Percentiles rank a stretch among this genome's conserved stretches.
phyloP scores from a whole-genome alignment of 2,329 filamentous ascomycete genomes.

The Pseudogymnoascus sp. region DNA sequence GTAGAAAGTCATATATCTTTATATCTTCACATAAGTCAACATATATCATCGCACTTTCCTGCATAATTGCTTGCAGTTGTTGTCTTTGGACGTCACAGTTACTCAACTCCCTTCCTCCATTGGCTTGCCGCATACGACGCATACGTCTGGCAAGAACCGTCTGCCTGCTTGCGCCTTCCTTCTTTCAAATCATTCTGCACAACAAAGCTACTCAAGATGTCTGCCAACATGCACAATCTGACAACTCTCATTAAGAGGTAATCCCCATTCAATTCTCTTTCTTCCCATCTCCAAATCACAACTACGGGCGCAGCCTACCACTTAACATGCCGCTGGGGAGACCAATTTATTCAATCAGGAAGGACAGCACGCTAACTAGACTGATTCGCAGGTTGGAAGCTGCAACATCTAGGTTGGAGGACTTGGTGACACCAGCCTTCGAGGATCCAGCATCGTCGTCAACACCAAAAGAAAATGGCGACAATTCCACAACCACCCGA shows the following conservation, averaged over 20 bases:
- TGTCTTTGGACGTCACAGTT: neutral
- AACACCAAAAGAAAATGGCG: constrained; percentile 41
- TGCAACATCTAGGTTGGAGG: constrained; percentile 89
- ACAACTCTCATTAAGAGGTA: constrained; percentile 98
- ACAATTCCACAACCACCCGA: constrained; percentile 31
- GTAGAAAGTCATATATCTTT: neutral
- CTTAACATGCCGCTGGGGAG: constrained; percentile 16
- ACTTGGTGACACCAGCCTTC: constrained; percentile 74
- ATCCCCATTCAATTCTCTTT: constrained; percentile 28
- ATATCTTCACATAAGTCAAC: neutral
- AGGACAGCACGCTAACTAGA: neutral
- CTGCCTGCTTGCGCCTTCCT: neutral
- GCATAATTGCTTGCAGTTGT: neutral
- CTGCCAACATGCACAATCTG: constrained; percentile 86
- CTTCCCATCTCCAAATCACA: constrained; percentile 10
- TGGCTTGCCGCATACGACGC: neutral
- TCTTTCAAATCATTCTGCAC: constrained; percentile 2
- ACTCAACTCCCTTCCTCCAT: neutral
- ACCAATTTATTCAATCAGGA: neutral
- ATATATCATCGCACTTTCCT: constrained; percentile 1
- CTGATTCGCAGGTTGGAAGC: constrained; percentile 73
- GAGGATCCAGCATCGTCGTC: constrained; percentile 49
- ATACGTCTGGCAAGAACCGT: neutral
- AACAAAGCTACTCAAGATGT: constrained; percentile 42
- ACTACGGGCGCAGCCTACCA: neutral